Conservation (phyloP, 768 basidiomycete species). For the Trametes meyenii region DNA sequence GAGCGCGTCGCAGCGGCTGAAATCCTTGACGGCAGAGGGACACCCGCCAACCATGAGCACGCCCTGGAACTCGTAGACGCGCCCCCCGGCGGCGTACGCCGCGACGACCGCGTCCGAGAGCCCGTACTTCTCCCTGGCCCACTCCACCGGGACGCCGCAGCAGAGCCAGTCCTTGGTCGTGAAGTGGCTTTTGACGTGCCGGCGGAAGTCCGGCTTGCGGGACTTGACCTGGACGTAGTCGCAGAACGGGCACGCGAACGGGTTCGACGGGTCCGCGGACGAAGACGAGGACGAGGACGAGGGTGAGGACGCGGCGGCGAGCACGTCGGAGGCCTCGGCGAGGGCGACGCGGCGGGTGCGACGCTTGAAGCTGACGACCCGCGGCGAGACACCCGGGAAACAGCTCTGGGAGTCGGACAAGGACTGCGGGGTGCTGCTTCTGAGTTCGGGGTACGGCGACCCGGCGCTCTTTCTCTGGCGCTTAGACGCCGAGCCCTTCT, state of each 20-base stretch:
- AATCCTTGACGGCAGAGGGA: neutral
- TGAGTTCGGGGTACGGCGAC: too few relatives aligned
- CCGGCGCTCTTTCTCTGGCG: too few relatives aligned
- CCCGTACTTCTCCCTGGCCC: slow-evolving; percentile 5
- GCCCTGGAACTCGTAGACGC: slow-evolving; percentile 13
- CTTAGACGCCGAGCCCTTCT: too few relatives aligned
- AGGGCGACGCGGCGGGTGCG: too few relatives aligned
- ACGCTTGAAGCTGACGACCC: too few relatives aligned
- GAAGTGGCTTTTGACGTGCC: slow-evolving; percentile 27
- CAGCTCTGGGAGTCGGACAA: too few relatives aligned
- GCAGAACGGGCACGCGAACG: slow-evolving; percentile 20
- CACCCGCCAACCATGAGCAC: slow-evolving; percentile 27
- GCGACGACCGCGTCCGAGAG: neutral
- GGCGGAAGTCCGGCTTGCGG: slow-evolving; percentile 26
- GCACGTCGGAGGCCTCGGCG: neutral
- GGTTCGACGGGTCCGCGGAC: neutral
- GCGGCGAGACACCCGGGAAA: too few relatives aligned
- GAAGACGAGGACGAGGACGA: neutral
- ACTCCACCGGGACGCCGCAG: slow-evolving; percentile 22
- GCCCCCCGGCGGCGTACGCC: neutral
- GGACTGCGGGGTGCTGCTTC: too few relatives aligned
- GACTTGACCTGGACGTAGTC: slow-evolving; percentile 13
- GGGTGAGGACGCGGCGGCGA: neutral
- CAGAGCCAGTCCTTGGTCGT: slow-evolving; percentile 18
- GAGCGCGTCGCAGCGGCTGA: slow-evolving; percentile 25